Conservation (phyloP, 257 asterid genomes). For the Solanum peruvianum region DNA sequence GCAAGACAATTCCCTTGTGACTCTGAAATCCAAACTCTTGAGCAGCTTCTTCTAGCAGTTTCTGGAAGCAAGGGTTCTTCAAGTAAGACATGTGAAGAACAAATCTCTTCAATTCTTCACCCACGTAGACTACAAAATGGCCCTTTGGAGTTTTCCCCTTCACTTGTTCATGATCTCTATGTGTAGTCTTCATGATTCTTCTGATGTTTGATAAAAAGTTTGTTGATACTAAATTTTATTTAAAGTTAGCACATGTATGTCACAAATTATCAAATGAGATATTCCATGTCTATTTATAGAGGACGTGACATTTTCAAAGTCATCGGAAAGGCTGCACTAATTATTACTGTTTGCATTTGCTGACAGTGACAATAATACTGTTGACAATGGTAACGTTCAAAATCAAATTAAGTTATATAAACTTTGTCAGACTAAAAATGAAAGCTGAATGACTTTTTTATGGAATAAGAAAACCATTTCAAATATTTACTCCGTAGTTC, state of each 20-base stretch:
- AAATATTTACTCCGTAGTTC: neutral
- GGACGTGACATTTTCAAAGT: neutral
- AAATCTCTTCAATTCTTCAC: conserved; percentile 29
- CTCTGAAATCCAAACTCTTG: conserved; percentile 38
- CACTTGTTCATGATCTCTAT: conserved; percentile 6
- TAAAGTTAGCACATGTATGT: neutral
- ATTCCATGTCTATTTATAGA: neutral
- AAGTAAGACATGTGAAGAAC: conserved; percentile 41
- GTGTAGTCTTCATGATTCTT: neutral
- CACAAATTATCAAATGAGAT: neutral
- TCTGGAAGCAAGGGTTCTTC: conserved; percentile 35
- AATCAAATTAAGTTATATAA: too few relatives aligned
- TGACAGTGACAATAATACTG: neutral
- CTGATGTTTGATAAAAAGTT: neutral
- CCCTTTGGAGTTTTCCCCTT: conserved; percentile 33
- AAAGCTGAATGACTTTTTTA: too few relatives aligned
- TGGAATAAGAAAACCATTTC: rapidly evolving
- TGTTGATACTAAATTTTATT: neutral
- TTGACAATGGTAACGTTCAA: neutral
- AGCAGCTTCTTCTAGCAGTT: conserved; percentile 45
- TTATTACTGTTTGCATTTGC: neutral
- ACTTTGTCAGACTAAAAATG: too few relatives aligned
- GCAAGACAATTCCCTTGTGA: conserved; percentile 16
- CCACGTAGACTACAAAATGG: conserved; percentile 61
- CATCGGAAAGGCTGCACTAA: neutral